These are phyloP conservation scores for Lantana camara DNA, from an alignment of 257 asterid species.

Conservation along the genomic window DNA sequence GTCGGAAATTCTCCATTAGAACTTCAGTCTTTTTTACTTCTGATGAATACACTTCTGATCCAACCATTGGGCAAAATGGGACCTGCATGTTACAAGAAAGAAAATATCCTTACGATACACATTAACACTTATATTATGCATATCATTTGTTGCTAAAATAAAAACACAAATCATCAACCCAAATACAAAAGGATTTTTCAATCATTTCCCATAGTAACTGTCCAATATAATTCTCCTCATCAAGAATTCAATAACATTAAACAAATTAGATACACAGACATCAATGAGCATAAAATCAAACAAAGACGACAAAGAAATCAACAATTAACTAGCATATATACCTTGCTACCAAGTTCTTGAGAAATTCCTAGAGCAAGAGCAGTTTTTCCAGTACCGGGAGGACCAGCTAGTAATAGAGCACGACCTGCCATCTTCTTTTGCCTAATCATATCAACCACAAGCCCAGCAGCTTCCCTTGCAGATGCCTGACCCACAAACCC, in stretches of 20 bases:
- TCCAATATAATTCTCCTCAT: background rate
- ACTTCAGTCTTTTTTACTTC: conserved; percentile 98
- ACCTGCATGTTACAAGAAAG: conserved; percentile 51
- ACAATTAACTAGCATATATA: conserved; percentile 15
- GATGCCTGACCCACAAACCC: conserved; percentile 95
- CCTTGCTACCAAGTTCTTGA: conserved; percentile 99
- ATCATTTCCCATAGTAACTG: background rate
- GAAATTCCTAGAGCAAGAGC: conserved; percentile 95
- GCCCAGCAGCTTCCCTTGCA: conserved; percentile 93
- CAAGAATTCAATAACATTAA: background rate
- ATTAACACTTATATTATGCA: background rate
- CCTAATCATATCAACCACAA: conserved; percentile 94
- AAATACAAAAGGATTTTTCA: background rate
- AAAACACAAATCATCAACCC: no score
- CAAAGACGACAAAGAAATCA: background rate
- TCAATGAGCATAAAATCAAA: background rate
- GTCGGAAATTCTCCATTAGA: conserved; percentile 87
- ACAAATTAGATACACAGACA: background rate
- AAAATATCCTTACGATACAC: background rate
- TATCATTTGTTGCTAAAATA: background rate
- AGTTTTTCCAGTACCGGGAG: conserved; percentile 98
- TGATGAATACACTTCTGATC: conserved; percentile 97
- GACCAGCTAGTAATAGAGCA: conserved; percentile 89
- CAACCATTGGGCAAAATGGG: conserved; percentile 99
- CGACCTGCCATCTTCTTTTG: conserved; percentile 98